Conservation (phyloP, 2,329 filamentous ascomycete species). For the Tolypocladium paradoxum region DNA sequence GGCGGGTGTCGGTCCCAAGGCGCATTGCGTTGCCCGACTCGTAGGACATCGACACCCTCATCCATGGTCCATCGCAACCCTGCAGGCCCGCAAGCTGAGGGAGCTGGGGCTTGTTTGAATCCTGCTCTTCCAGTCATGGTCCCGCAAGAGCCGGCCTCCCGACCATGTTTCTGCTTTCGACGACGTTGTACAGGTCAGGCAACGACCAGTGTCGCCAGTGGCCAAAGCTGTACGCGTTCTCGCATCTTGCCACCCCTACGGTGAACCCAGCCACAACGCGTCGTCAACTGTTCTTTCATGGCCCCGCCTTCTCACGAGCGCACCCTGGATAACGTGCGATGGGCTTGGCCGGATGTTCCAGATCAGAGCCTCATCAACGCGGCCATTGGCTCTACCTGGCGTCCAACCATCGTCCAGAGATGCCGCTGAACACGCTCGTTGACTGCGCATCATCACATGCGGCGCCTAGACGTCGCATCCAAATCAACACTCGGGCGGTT, state of each 20-base stretch:
- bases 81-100: background rate
- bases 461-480: background rate
- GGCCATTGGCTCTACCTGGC: background rate
- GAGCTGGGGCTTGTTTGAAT: background rate
- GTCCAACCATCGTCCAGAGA: background rate
- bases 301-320: background rate
- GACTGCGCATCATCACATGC: background rate
- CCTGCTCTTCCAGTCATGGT: background rate
- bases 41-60: background rate
- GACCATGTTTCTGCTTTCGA: background rate
- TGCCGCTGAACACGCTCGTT: background rate
- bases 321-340: background rate
- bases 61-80: background rate
- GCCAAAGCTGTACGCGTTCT: background rate
- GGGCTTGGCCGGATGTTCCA: background rate
- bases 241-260: background rate
- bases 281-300: background rate
- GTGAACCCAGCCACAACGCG: background rate
- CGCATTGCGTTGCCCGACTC: background rate
- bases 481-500: background rate
- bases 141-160: background rate
- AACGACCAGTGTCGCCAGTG: background rate
- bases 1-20: background rate
- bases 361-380: background rate
- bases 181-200: background rate